Base-by-base conservation (phyloP, 805 yeast species). In the Candida multigemmis region DNA sequence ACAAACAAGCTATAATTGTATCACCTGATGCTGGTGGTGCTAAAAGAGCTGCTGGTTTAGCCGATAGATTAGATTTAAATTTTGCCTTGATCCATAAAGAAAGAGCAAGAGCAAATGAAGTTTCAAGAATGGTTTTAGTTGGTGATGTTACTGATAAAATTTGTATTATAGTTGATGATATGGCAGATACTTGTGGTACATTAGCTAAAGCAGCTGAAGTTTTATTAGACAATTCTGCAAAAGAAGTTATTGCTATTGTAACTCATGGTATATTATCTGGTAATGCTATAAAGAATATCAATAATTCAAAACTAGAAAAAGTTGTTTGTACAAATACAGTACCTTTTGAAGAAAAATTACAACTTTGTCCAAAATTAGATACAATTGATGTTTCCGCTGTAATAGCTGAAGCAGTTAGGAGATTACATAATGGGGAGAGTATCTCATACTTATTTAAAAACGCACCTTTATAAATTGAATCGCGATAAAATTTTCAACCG, bases 11-110 rank as follows among this genome's bases (percentile, higher is more conserved):
- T 7, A 83, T 86, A 27, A 73, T 89, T 30, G 93, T 89, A 8
- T 85, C 96, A 4, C 98, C 98, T 3, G 98, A 89, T 60, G 98
- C 98, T 3, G 98, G 98, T 42, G 98, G 98, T 33, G 97, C 97
- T 29, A 89, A 89, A 56, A 72, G 98, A 40, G 98, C 87, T 15
- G 97, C 97, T 2, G 77, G 87, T 4, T 62, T 89, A 27, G 97
- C 97, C 9, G 97, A 89, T 46, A 74, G 81, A 43, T 65, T 91
- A 38, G 97, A 91, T 44, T 69, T 89, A 41, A 85, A 81, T 50
- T 89, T 89, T 58, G 97, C 98, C 1, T 72, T 89, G 50, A 91
- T 89, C 44, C 98, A 89, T 60, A 89, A 89, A 53, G 98, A 89
- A 61, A 74, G 98, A 48, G 89, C 84, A 25, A 74, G 80, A 46